Base-by-base conservation (phyloP, 768 basidiomycete species). In the Baorangia bicolor region DNA sequence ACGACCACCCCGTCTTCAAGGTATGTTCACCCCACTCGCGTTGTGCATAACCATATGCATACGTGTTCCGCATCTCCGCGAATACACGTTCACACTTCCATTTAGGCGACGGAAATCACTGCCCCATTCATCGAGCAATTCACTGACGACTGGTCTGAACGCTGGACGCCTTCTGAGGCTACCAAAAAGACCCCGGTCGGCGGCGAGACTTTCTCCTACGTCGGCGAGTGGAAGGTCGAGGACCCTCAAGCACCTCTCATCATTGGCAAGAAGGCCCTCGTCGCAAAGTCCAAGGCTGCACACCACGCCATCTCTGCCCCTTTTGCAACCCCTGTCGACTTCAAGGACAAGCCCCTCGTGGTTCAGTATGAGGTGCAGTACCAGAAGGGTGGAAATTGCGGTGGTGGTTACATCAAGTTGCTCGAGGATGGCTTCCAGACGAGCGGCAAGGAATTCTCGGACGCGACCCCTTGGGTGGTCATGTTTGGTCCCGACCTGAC, bases 331-430 rank as follows among this genome's bases (percentile, higher is more conserved):
- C 81, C 92, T 50, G 77, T 98, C 66, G 86, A 89, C 78, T 92
- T 95, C 77, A 81, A 80, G 64, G 76, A 83, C 54, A 81, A 95
- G 74, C 90, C 95, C 41, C 80, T 98, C 42, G 94, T 98, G 61
- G 88, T 98, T 20, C 94, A 97, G 71, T 99, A 99, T 67, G 97
- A 99, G 72, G 97, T 97, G 78, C 96, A 98, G 77, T 94, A 97
- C 74, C 95, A 99, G 80, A 94, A 98, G 75, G 95, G 96, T 40
- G 92, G 97, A 45, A 97, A 97, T 76, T 98, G 97, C 66, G 97
- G 97, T 74, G 97, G 97, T 78, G 97, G 97, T 37, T 99, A 99
- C 77, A 77, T 98, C 78, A 99, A 98, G 76, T 86, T 98, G 53
- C 84, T 99, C 41, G 88, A 90, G 69, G 88, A 94, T 65, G 94